phyloP scores from a whole-genome alignment of 1,284 basidiomycete species.

The Apiotrichum laibachii region DNA sequence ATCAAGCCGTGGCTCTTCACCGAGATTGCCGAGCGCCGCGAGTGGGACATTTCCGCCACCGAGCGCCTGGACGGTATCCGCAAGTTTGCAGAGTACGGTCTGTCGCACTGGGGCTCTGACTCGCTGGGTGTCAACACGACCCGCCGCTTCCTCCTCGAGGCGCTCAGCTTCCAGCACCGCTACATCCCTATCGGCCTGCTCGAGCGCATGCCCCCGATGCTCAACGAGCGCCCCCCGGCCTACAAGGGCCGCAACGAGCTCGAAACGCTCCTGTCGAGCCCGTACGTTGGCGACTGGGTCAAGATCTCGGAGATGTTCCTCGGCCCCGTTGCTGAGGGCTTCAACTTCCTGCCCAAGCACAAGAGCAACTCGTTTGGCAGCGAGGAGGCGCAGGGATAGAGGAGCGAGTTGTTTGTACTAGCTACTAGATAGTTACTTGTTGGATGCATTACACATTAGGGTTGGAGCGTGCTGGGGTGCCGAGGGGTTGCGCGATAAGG shows the following conservation, averaged over 20 bases:
- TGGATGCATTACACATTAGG: background rate
- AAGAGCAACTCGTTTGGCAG: constrained; percentile 64
- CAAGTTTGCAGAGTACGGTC: constrained; percentile 78
- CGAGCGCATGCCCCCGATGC: constrained; percentile 73
- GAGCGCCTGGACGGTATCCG: constrained; percentile 86
- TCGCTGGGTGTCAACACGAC: constrained; percentile 87
- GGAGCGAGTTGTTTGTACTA: background rate
- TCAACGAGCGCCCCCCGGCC: constrained; percentile 87
- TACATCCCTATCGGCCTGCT: constrained; percentile 91
- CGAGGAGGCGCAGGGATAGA: constrained; percentile 57
- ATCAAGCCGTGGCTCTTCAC: constrained; percentile 97
- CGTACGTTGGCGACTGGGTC: constrained; percentile 86
- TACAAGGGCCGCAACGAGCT: constrained; percentile 84
- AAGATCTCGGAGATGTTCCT: constrained; percentile 93
- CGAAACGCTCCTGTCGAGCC: constrained; percentile 79
- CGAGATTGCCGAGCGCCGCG: constrained; percentile 84
- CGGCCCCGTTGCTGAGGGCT: constrained; percentile 65
- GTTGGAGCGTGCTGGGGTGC: too few relatives aligned
- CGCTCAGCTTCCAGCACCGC: constrained; percentile 89
- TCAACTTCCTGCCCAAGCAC: constrained; percentile 70
- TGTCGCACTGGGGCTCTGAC: constrained; percentile 77
- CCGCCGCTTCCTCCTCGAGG: constrained; percentile 89
- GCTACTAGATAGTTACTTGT: background rate
- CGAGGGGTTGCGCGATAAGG: too few relatives aligned
- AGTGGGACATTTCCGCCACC: constrained; percentile 90